These are phyloP conservation scores for Endoconidiophora polonica DNA, from an alignment of 2,329 filamentous ascomycete genomes.

Conservation along the genomic window DNA sequence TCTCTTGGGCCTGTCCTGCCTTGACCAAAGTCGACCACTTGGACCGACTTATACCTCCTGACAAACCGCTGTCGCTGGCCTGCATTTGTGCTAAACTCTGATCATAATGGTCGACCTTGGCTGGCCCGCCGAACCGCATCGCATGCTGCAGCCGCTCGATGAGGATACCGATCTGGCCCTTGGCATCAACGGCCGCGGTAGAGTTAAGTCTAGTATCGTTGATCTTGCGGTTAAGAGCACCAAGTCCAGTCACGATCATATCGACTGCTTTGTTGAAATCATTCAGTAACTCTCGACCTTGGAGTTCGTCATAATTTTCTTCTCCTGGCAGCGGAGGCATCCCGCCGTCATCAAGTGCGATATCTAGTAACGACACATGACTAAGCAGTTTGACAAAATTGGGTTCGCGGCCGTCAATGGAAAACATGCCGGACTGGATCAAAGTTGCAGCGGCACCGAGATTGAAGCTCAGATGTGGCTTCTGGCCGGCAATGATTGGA, in stretches of 20 bases:
- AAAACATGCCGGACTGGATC: conserved; percentile 32
- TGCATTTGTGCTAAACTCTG: conserved; percentile 13
- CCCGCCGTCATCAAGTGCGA: conserved; percentile 50
- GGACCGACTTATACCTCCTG: not conserved
- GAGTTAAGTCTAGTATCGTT: conserved; percentile 58
- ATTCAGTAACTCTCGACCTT: conserved; percentile 16
- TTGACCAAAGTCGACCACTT: conserved; percentile 9
- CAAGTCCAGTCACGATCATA: conserved; percentile 41
- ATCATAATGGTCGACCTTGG: conserved; percentile 36
- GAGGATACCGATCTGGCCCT: conserved; percentile 58
- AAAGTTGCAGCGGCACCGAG: not conserved
- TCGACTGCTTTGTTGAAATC: conserved; percentile 59
- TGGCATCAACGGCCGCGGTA: conserved; percentile 58
- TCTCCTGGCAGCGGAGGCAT: not conserved
- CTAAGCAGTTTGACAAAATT: conserved; percentile 55
- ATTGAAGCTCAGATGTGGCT: conserved; percentile 23
- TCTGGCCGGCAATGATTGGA: conserved; percentile 25
- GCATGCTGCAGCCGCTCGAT: conserved; percentile 54
- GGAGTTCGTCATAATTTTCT: conserved; percentile 17
- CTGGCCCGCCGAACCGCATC: conserved; percentile 46
- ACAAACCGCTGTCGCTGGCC: not conserved
- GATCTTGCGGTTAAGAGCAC: conserved; percentile 43
- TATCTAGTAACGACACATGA: conserved; percentile 51
- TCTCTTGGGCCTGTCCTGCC: conserved; percentile 25
- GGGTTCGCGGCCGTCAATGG: conserved; percentile 31